Conservation (phyloP, 495 filamentous ascomycete species). For the Penicillium bialowiezense region DNA sequence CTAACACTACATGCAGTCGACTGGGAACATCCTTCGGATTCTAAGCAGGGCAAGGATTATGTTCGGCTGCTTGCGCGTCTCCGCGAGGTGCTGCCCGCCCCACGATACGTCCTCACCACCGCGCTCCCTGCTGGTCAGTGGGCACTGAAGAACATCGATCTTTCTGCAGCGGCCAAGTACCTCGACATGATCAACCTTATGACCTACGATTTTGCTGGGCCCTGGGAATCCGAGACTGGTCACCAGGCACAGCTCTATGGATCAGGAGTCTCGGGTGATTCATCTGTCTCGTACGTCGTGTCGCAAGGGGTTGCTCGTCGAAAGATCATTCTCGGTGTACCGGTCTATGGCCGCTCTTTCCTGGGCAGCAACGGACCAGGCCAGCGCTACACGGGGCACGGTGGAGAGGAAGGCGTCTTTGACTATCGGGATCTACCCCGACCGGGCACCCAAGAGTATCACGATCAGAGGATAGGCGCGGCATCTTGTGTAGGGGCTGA, state of each 20-base stretch:
- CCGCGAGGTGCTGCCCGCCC: constrained; percentile 68
- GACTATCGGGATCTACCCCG: constrained; percentile 78
- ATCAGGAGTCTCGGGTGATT: constrained; percentile 61
- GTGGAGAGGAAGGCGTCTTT: constrained; percentile 77
- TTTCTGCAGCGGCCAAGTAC: constrained; percentile 59
- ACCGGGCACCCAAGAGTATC: constrained; percentile 63
- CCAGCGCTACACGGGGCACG: constrained; percentile 59
- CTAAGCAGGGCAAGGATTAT: constrained; percentile 69
- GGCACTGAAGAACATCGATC: constrained; percentile 73
- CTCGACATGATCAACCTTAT: constrained; percentile 82
- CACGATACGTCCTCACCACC: constrained; percentile 72
- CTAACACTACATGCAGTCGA: constrained; percentile 57
- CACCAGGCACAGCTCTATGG: constrained; percentile 81
- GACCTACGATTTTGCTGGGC: constrained; percentile 84
- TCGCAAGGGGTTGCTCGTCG: constrained; percentile 63
- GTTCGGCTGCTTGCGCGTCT: constrained; percentile 66
- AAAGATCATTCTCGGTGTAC: constrained; percentile 79
- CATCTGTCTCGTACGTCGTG: constrained; percentile 63
- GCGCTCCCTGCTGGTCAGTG: constrained; percentile 76
- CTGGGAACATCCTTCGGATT: constrained; percentile 81
- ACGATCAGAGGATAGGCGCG: constrained; percentile 66
- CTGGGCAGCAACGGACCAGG: constrained; percentile 62
- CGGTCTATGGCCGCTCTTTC: constrained; percentile 80
- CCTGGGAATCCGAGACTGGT: constrained; percentile 66
- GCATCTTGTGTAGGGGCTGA: constrained; percentile 78